Evolutionary conservation across 1,284 basidiomycete species (phyloP), one percentile per base, ranked within the genome.

Genomic region (Sparassis latifolia): DNA sequence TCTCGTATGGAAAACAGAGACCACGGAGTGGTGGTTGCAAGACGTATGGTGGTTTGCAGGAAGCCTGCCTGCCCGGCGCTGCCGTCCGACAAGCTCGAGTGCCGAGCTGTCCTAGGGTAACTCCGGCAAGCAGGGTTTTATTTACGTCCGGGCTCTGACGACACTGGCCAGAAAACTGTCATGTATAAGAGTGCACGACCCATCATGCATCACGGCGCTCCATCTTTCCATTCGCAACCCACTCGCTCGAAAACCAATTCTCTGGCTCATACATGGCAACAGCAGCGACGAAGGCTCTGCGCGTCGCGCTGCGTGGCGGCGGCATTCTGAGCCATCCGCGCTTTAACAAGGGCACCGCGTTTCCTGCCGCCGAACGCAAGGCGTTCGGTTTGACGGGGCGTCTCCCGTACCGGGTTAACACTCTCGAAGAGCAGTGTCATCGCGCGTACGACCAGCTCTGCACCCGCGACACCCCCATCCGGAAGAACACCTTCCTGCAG

Each of bases 261-360:
- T 40, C 49, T 20, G 20, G 20, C 20, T 20, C 20, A 20, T 20
- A 20, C 33, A 62, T 62, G 60, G 55, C 60, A 29, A 58, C 60
- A 31, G 54, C 55, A 31, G 58, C 58, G 35, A 54, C 57, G 51
- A 52, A 51, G 33, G 58, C 54, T 38, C 53, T 72, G 57, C 74
- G 69, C 47, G 71, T 85, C 46, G 74, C 80, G 30, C 68, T 88
- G 4, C 76, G 76, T 37, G 86, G 86, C 2, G 71, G 79, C 2
- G 73, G 70, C 1, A 64, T 91, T 38, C 74, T 91, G 33, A 77
- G 76, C n/a, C 76, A 69, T 45, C 83, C 86, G 1, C 74, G 78
- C 30, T 82, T 78, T 64, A 86, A 85, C 72, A 86, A 85, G 64
- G 82, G 88, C 27, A 87, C 82, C 37, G 89, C 79, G 4, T 94